Percentiles rank a stretch among this genome's conserved stretches.
These are phyloP conservation scores for Vitis rotundifolia DNA, from an alignment of 164 flowering plant genomes.

Conservation along the genomic window DNA sequence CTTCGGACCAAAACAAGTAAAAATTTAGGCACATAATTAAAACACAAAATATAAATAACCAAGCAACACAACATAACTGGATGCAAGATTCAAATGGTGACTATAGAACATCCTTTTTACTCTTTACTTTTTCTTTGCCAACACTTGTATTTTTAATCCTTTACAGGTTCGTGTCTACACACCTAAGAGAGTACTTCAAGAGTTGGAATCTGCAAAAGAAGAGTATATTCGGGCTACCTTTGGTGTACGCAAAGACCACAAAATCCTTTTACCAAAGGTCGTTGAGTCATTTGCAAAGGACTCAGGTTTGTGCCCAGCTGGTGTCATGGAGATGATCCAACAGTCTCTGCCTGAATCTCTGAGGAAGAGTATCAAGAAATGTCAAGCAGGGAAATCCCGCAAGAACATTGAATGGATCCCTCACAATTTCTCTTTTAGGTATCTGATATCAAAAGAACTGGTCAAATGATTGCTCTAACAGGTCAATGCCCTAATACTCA, in stretches of 20 bases:
- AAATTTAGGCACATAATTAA: no score
- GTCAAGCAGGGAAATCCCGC: constrained; percentile 44
- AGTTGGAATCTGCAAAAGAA: constrained; percentile 84
- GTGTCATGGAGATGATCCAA: constrained; percentile 65
- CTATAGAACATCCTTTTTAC: neutral
- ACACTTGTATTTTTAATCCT: neutral
- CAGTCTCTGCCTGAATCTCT: constrained; percentile 61
- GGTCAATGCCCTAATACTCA: no score
- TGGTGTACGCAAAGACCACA: constrained; percentile 64
- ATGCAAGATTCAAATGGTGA: neutral
- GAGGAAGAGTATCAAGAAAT: constrained; percentile 49
- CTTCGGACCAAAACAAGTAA: no score
- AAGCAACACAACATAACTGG: neutral
- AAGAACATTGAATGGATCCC: constrained; percentile 83
- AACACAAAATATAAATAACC: no score
- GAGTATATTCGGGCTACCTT: constrained; percentile 81
- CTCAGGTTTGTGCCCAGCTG: constrained; percentile 52
- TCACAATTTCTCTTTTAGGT: constrained; percentile 80
- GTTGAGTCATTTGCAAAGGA: constrained; percentile 80
- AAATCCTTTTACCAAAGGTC: constrained; percentile 71
- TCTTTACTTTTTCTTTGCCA: neutral
- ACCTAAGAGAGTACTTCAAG: constrained; percentile 70
- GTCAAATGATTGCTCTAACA: constrained; percentile 32
- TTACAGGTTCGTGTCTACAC: constrained; percentile 81
- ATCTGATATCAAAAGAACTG: constrained; percentile 77